These are phyloP conservation scores for Pseudogymnoascus sp. DNA, from an alignment of 2,329 filamentous ascomycete species.

Conservation along the genomic window DNA sequence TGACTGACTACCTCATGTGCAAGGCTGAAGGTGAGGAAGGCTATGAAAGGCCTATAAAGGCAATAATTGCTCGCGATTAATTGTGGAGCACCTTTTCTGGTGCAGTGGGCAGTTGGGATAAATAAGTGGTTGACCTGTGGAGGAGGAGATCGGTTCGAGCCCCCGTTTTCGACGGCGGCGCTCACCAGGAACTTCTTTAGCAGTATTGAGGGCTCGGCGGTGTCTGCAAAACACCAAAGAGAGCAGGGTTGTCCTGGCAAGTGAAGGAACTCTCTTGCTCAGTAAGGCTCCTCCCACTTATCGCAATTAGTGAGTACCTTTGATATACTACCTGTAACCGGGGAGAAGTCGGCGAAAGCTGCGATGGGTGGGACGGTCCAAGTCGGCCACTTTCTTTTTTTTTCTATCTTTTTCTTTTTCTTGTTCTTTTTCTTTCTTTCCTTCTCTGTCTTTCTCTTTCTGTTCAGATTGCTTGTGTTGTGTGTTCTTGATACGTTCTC, in stretches of 20 bases:
- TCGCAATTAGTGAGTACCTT: neutral
- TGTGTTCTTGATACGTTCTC: neutral
- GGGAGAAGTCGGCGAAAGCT: neutral
- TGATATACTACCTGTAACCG: neutral
- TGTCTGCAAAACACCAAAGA: neutral
- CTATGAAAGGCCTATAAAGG: neutral
- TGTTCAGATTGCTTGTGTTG: neutral
- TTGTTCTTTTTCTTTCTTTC: too few relatives aligned
- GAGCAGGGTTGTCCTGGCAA: neutral
- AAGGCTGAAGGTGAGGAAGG: neutral
- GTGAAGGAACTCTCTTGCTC: neutral
- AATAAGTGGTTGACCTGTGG: neutral
- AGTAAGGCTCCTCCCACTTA: slow-evolving; percentile 1
- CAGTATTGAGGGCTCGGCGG: neutral
- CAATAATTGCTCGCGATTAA: neutral
- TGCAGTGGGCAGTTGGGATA: neutral
- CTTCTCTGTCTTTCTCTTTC: too few relatives aligned
- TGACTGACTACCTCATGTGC: neutral
- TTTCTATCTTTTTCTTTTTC: too few relatives aligned
- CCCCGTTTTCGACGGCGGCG: neutral
- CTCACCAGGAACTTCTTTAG: neutral
- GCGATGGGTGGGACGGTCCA: neutral
- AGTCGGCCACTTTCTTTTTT: neutral
- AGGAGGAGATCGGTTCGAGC: neutral
- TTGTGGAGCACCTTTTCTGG: neutral